Conservation (phyloP, 2,329 filamentous ascomycete species). For the Talaromyces sp. region DNA sequence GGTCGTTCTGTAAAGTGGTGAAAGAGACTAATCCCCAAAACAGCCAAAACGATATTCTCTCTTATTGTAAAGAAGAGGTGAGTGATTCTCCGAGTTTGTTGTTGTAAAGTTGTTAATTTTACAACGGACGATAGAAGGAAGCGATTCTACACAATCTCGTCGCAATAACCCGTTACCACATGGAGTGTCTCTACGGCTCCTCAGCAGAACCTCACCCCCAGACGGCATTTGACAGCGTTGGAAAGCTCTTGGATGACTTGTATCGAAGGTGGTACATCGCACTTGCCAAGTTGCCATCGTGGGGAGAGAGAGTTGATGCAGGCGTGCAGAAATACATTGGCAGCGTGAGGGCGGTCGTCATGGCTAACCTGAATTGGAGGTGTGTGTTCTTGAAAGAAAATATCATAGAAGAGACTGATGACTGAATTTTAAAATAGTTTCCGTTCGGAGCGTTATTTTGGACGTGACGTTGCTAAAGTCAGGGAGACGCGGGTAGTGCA, state of each 20-base stretch:
- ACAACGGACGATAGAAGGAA: constrained; percentile 12
- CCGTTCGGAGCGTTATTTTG: constrained; percentile 17
- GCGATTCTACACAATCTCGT: constrained; percentile 19
- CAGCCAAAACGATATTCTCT: constrained; percentile 22
- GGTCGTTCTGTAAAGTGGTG: not conserved
- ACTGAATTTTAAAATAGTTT: constrained; percentile 11
- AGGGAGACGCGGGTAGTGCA: constrained; percentile 10
- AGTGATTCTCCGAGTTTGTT: not conserved
- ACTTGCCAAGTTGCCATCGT: constrained; percentile 17
- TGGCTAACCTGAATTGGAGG: constrained; percentile 23
- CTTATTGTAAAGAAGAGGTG: constrained; percentile 22
- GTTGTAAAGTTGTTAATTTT: not conserved
- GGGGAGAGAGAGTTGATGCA: constrained; percentile 18
- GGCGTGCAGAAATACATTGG: constrained; percentile 20
- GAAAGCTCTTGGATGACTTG: constrained; percentile 15
- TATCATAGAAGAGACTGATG: not conserved
- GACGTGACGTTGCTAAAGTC: constrained; percentile 11
- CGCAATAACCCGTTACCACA: constrained; percentile 7
- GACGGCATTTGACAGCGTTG: constrained; percentile 18
- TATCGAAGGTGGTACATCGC: constrained; percentile 21
- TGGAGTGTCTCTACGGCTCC: not conserved
- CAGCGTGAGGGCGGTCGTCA: constrained; percentile 17
- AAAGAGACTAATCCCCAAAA: not conserved
- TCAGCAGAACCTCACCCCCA: constrained; percentile 13
- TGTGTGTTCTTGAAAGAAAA: constrained; percentile 1